Evolutionary conservation across 169 alveolate species (phyloP).

Genomic region (Cryptosporidium felis): DNA sequence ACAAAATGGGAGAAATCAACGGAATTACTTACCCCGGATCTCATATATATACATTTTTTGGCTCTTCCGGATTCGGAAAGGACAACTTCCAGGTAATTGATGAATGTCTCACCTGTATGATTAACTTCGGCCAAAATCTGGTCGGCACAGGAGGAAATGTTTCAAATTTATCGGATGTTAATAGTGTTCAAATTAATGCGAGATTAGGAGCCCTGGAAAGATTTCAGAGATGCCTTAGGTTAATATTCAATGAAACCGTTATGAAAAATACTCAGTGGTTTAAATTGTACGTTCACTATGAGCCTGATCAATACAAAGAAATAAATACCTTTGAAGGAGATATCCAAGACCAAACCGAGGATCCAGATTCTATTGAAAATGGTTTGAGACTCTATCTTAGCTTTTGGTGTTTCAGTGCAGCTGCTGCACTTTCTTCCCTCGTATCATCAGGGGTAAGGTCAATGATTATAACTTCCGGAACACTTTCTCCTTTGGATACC

Average conservation of each 20-base stretch:
- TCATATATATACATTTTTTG: conserved; percentile 38
- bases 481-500: conserved; percentile 91
- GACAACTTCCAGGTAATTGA: conserved; percentile 61
- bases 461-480: conserved; percentile 93
- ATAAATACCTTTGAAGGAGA: conserved; percentile 61
- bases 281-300: conserved; percentile 75
- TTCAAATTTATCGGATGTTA: conserved; percentile 1
- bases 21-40: conserved; percentile 50
- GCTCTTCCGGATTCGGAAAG: conserved; percentile 49
- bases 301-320: conserved; percentile 50
- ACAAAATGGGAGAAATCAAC: conserved; percentile 24
- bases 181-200: conserved; percentile 41
- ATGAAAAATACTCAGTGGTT: conserved; percentile 76
- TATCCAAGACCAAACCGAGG: conserved; percentile 39
- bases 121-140: conserved; percentile 45
- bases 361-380: background rate
- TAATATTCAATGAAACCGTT: conserved; percentile 74
- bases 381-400: conserved; percentile 44
- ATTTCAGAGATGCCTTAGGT: conserved; percentile 73
- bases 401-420: conserved; percentile 82
- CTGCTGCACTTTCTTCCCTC: conserved; percentile 81
- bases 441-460: conserved; percentile 82
- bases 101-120: conserved; percentile 61
- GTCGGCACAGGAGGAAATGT: conserved; percentile 24
- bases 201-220: conserved; percentile 76